Evolutionary conservation across 2,329 filamentous ascomycete species (phyloP), one percentile per base, ranked within the genome.

Genomic region (Hypocrella siamensis): DNA sequence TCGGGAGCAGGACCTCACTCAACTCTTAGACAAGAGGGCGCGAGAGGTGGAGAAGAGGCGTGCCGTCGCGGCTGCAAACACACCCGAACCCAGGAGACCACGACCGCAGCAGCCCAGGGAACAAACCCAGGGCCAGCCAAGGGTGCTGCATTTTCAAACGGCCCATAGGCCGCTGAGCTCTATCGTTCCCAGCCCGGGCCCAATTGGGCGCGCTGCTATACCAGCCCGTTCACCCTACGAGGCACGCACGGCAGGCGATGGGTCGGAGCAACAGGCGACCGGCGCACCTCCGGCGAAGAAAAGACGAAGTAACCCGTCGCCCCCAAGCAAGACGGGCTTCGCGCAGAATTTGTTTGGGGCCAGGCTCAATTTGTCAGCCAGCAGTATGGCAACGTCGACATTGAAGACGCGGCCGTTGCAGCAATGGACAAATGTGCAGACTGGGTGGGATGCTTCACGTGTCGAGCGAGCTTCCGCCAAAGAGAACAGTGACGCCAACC

Each of bases 1-100:
- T 21, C 74, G 68, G 2, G 68, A 88, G 42, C 85, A 88, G 31
- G 84, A 94, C 45, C 51, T 94, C 17, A 74, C 79, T 0, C 75
- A 76, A 18, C 53, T 94, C 18, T 57, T 90, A 28, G 76, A 81
- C 38, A 85, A 79, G 52, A 70, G 71, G 35, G 58, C 60, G 8
- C 75, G 68, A 42, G 65, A 75, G 35, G 68, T 61, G 26, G 64
- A 61, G 34, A 55, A 61, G 38, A 52, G 65, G 12, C 57, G 67
- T 29, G 54, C 56, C 5, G 57, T 58, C 35, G 58, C 56, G 32
- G 57, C 59, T 11, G 51, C 54, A n/a, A 56, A 58, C 32, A 45
- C 42, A 11, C 40, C 42, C 4, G 33, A 35, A 19, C 44, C 43
- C 31, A 42, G 37, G 30, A 33, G 32, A 15, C 17, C 27, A 17